Percentiles rank a stretch among this genome's conserved stretches.
Conservation (phyloP, 192 early-diverging fungal genomes). For the Coemansia sp. region DNA sequence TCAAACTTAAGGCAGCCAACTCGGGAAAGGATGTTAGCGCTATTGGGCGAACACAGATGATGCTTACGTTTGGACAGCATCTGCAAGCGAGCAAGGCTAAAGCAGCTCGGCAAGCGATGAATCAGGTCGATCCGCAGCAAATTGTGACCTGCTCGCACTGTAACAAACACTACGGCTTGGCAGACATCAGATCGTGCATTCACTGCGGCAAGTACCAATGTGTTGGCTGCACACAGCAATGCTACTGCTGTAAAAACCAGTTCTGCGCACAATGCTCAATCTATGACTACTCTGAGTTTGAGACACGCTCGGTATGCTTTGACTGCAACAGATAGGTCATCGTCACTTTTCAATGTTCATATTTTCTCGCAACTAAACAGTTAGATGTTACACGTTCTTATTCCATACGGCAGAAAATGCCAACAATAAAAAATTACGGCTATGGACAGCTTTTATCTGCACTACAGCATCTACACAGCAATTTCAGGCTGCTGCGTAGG, state of each 20-base stretch:
- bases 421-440: no score
- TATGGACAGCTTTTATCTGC: no score
- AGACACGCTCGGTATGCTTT: slow-evolving; percentile 43
- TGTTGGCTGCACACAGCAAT: slow-evolving; percentile 20
- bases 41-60: slow-evolving; percentile 32
- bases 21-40: slow-evolving; percentile 17
- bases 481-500: slow-evolving; percentile 62
- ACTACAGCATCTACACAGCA: slow-evolving; percentile 12
- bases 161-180: background rate
- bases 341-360: background rate
- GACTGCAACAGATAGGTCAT: slow-evolving; percentile 31
- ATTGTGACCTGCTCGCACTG: slow-evolving; percentile 20
- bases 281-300: slow-evolving; percentile 40
- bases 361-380: background rate
- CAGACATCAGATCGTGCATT: slow-evolving; percentile 9
- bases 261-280: slow-evolving; percentile 46
- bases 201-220: slow-evolving; percentile 33
- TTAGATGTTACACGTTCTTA: background rate
- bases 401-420: background rate
- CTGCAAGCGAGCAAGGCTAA: slow-evolving; percentile 22
- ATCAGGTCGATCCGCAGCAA: background rate
- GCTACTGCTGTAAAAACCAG: slow-evolving; percentile 28
- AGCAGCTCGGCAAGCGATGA: background rate
- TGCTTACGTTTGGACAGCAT: slow-evolving; percentile 42
- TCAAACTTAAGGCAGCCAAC: slow-evolving; percentile 24